Evolutionary conservation across 768 basidiomycete species (phyloP), one percentile per base, ranked within the genome.

Genomic region (Kwoniella dendrophila): DNA sequence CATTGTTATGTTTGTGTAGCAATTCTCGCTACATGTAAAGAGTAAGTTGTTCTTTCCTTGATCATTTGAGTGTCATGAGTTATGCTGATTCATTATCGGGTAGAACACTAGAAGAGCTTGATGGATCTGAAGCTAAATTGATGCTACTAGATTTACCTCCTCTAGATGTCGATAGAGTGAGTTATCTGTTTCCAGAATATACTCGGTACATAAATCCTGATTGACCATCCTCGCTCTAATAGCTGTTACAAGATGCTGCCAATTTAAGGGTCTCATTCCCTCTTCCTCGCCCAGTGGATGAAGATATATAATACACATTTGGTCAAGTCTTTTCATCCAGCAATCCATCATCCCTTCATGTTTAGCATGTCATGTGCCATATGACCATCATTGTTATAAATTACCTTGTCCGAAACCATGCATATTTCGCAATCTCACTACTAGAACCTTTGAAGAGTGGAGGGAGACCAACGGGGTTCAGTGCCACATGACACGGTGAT

Each of bases 1-100:
- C 74, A 75, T 52, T 75, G 74, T 45, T 75, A 75, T 48, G 70
- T 73, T n/a, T 75, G 71, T 47, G 74, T 75, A 4, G 68, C 74
- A 0, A 69, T 75, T 6, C 45, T 75, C 5, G 56, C 66, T 6
- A 75, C 74, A 2, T 75, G 71, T 43, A 69, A 68, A 67, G 74
- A 75, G 74, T 75, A 43, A 50, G 74, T 68, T 11, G 16, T 2
- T 20, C 10, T 20, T 18, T 36, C 20, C 22, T 24, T 33, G 20
- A 44, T 38, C 24, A 33, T 49, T 24, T 34, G 32, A 6, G 34
- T 32, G 14, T 8, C 27, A 16, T 62, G 41, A 30, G 29, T 11
- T 27, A 33, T 52, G 20, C 41, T 38, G 27, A 54, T 29, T 52
- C 22, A 4, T 4, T 27, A 29, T 30, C 34, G 14, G 7, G 2